phyloP scores from a whole-genome alignment of 768 basidiomycete genomes.

The Tylopilus vinaceipallidus region DNA sequence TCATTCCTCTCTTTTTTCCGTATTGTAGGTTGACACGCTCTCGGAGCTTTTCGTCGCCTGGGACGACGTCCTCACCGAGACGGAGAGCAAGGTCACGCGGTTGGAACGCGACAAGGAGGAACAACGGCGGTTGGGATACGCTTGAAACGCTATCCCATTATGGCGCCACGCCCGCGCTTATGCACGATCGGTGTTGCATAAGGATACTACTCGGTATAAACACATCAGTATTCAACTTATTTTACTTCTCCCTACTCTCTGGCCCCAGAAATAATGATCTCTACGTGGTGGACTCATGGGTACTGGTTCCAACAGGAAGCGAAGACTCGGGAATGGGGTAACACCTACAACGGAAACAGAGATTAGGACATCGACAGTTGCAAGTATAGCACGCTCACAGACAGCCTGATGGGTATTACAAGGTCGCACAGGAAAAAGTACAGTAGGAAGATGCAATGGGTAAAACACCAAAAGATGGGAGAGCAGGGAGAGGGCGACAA shows the following conservation, averaged over 20 bases:
- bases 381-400: conserved; percentile 8
- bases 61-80: conserved; percentile 73
- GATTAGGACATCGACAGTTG: conserved; percentile 13
- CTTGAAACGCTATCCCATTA: conserved; percentile 20
- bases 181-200: conserved; percentile 2
- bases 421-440: conserved; percentile 17
- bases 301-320: conserved; percentile 11
- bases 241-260: conserved; percentile 18
- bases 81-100: conserved; percentile 55
- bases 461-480: conserved; percentile 10
- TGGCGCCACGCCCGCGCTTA: not conserved
- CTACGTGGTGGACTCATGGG: conserved; percentile 11
- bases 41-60: conserved; percentile 84
- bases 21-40: conserved; percentile 65
- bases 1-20: not conserved
- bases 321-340: conserved; percentile 12
- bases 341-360: conserved; percentile 20
- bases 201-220: conserved; percentile 17
- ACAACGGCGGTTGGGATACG: conserved; percentile 59
- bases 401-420: conserved; percentile 23
- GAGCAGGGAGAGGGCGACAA: conserved; percentile 10
- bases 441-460: conserved; percentile 12
- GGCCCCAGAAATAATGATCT: conserved; percentile 4
- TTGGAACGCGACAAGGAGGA: conserved; percentile 64
- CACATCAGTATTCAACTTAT: conserved; percentile 17